phyloP scores from a whole-genome alignment of 2,329 filamentous ascomycete species.

The Xylaria sp. region DNA sequence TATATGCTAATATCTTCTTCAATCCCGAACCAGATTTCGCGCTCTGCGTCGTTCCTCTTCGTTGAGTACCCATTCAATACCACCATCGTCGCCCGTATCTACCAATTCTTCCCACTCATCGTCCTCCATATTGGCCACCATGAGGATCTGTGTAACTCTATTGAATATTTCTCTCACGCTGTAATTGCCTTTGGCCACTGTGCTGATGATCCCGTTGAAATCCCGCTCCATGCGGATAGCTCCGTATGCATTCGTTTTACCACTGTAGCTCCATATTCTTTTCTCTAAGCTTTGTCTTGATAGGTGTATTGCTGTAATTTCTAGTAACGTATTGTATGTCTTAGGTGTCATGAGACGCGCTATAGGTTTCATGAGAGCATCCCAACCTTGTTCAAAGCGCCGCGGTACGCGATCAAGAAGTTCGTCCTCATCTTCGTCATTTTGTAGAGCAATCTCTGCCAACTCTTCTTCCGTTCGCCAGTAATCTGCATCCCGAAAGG shows the following conservation, averaged over 20 bases:
- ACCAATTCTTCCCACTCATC: slow-evolving; percentile 80
- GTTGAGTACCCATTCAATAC: slow-evolving; percentile 70
- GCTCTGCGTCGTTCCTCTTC: slow-evolving; percentile 72
- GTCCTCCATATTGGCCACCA: slow-evolving; percentile 83
- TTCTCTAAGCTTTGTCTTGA: slow-evolving; percentile 82
- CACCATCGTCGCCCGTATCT: slow-evolving; percentile 61
- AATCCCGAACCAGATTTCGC: slow-evolving; percentile 65
- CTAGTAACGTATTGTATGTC: slow-evolving; percentile 81
- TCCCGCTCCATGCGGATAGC: slow-evolving; percentile 78
- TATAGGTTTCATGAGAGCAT: slow-evolving; percentile 84
- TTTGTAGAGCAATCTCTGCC: slow-evolving; percentile 64
- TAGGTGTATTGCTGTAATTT: slow-evolving; percentile 78
- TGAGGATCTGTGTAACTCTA: slow-evolving; percentile 74
- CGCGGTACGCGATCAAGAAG: slow-evolving; percentile 76
- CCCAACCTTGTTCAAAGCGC: slow-evolving; percentile 88
- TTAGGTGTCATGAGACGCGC: slow-evolving; percentile 83
- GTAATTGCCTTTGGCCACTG: slow-evolving; percentile 71
- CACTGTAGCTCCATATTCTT: slow-evolving; percentile 82
- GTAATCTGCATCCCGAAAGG: slow-evolving; percentile 94
- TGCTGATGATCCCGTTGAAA: slow-evolving; percentile 73
- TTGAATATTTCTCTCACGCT: slow-evolving; percentile 74
- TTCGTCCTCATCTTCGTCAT: slow-evolving; percentile 65
- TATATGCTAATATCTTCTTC: slow-evolving; percentile 34
- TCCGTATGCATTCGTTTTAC: slow-evolving; percentile 80
- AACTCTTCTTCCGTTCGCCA: slow-evolving; percentile 72